Evolutionary conservation across 1,284 basidiomycete species (phyloP).

Genomic region (Pseudozyma hubeiensis): DNA sequence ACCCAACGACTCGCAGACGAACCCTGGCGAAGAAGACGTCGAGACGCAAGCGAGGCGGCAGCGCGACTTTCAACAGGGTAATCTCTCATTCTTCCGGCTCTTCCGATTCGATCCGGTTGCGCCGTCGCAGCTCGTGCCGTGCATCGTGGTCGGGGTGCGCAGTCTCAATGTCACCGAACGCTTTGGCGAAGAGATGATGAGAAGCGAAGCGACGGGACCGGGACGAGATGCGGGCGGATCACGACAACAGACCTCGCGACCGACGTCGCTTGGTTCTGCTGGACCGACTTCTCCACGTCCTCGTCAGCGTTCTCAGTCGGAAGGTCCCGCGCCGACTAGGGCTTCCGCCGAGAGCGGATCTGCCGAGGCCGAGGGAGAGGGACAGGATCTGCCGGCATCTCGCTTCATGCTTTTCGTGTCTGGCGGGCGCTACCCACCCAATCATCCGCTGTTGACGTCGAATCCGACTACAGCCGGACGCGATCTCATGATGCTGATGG

Average conservation of each 20-base stretch:
- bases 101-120: slow-evolving; percentile 60
- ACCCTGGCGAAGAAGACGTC: slow-evolving; percentile 8
- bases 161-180: slow-evolving; percentile 56
- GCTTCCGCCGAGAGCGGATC: neutral
- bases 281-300: slow-evolving; percentile 4
- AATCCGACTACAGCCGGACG: slow-evolving; percentile 57
- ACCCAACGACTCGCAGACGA: neutral
- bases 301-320: slow-evolving; percentile 22
- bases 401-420: slow-evolving; percentile 66
- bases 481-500: slow-evolving; percentile 66
- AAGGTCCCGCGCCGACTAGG: slow-evolving; percentile 11
- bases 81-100: slow-evolving; percentile 65
- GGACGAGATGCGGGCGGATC: slow-evolving; percentile 24
- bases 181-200: slow-evolving; percentile 37
- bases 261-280: slow-evolving; percentile 32
- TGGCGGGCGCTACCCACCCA: slow-evolving; percentile 61
- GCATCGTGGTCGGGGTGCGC: slow-evolving; percentile 65
- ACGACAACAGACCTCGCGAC: slow-evolving; percentile 37
- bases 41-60: slow-evolving; percentile 47
- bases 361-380: slow-evolving; percentile 16
- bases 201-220: slow-evolving; percentile 18
- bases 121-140: slow-evolving; percentile 55
- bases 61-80: slow-evolving; percentile 57
- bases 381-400: slow-evolving; percentile 40
- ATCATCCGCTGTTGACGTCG: slow-evolving; percentile 62